Evolutionary conservation across 352 stramenopile species (phyloP).

Genomic region (Globisporangium cystogenes): DNA sequence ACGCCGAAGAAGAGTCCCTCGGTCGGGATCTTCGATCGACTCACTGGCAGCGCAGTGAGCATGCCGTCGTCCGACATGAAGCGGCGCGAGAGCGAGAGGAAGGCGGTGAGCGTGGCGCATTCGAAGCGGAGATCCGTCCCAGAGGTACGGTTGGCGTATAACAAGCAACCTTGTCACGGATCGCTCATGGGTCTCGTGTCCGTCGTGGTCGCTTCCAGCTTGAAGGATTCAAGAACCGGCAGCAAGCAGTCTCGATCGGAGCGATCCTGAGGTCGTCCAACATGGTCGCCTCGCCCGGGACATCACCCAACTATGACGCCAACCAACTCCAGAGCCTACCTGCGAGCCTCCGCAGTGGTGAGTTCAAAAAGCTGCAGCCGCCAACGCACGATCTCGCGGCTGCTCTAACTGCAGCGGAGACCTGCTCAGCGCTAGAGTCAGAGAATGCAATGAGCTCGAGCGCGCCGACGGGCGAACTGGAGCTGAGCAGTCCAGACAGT

Average conservation of each 20-base stretch:
- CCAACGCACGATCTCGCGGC: not conserved
- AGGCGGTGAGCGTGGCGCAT: constrained; percentile 1
- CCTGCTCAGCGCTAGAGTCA: not conserved
- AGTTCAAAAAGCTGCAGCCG: not conserved
- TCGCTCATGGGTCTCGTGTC: not conserved
- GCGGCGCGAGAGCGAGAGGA: constrained; percentile 20
- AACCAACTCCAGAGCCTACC: constrained; percentile 22
- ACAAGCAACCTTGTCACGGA: no score
- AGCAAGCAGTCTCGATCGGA: constrained; percentile 25
- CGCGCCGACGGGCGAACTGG: not conserved
- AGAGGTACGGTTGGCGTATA: no score
- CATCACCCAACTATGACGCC: constrained; percentile 7
- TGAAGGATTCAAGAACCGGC: constrained; percentile 9
- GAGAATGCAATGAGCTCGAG: not conserved
- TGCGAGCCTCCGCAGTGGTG: constrained; percentile 2
- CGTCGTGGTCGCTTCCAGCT: constrained; percentile 5
- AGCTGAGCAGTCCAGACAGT: not conserved
- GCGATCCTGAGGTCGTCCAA: constrained; percentile 45
- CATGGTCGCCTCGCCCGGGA: constrained; percentile 16
- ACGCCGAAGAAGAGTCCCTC: constrained; percentile 33
- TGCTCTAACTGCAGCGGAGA: not conserved
- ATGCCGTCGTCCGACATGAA: constrained; percentile 24
- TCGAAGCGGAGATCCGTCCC: constrained; percentile 23
- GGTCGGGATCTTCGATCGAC: constrained; percentile 34
- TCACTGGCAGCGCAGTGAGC: constrained; percentile 25